A percentile compares a stretch with the other conserved stretches of the same genome.
phyloP scores from a whole-genome alignment of 2,329 filamentous ascomycete genomes.

The Pyrenochaeta sp. region DNA sequence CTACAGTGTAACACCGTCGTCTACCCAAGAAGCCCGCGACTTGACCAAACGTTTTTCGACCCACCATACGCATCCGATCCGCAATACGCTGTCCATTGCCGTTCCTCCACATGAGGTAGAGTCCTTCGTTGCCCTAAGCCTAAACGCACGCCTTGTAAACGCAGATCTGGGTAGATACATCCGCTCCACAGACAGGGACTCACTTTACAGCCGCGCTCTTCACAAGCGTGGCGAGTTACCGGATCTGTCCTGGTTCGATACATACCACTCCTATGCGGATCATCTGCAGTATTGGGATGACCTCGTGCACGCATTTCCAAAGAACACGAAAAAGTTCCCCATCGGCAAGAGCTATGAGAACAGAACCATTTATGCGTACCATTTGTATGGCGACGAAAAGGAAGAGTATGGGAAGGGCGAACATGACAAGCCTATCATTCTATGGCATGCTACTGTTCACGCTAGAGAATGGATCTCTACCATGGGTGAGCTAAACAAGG shows the following conservation, averaged over 20 bases:
- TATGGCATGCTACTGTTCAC: conserved; percentile 46
- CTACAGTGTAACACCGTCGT: conserved; percentile 27
- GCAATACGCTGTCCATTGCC: conserved; percentile 41
- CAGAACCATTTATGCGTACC: conserved; percentile 39
- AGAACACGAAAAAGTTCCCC: conserved; percentile 37
- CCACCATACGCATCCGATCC: conserved; percentile 31
- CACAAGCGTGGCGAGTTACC: conserved; percentile 43
- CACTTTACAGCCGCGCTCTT: conserved; percentile 19
- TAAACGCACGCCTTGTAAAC: conserved; percentile 53
- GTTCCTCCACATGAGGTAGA: conserved; percentile 51
- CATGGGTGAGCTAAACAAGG: neutral
- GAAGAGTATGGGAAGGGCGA: conserved; percentile 16
- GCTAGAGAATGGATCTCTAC: conserved; percentile 37
- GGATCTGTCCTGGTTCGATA: conserved; percentile 52
- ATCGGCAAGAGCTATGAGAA: conserved; percentile 43
- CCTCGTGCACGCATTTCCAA: conserved; percentile 35
- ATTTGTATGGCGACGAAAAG: conserved; percentile 36
- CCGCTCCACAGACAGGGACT: conserved; percentile 25
- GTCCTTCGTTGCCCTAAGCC: conserved; percentile 48
- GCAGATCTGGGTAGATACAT: conserved; percentile 56
- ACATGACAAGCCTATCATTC: conserved; percentile 39
- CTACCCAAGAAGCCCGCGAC: conserved; percentile 23
- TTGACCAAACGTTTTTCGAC: conserved; percentile 21
- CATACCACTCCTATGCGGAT: conserved; percentile 42
- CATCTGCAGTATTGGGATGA: conserved; percentile 42